Base-by-base conservation (phyloP, 2,329 filamentous ascomycete species). In the Beauveria pseudobassiana region DNA sequence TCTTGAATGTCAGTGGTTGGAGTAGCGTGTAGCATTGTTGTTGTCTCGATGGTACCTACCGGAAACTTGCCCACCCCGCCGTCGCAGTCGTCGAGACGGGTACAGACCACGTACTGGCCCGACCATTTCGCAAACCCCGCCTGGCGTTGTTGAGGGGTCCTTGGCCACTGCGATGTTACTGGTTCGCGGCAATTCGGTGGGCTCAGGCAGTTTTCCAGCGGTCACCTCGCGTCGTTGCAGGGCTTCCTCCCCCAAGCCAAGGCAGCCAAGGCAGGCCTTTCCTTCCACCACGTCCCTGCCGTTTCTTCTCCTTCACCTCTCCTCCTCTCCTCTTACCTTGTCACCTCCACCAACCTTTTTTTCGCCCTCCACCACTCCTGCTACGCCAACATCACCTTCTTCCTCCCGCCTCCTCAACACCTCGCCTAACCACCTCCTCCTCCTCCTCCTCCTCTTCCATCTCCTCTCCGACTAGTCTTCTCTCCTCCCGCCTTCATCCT, bases 241-340 rank as follows among this genome's bases (percentile, higher is more conserved):
- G 18, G 42, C 40, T 57, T 22, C 14, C 48, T 26, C 22, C 22
- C 46, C 46, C 38, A 30, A n/a, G n/a, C 7, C 22, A 16, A 16
- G 12, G 34, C 26, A 28, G 34, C 34, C 34, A 38, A 38, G 14
- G 34, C 14, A 38, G 14, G 34, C 45, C 28, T 20, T 18, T 18
- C n/a, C 46, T 40, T 26, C 55, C 30, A 3, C 26, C 28, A 42
- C 57, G 49, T 48, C 53, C 56, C 63, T 60, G 48, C 50, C 59
- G 26, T 46, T 57, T 55, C 20, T 86, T 85, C 79, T 52, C 40
- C 45, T 53, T 42, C 20, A 42, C 49, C 40, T 20, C 48, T 56
- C 10, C 51, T 18, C 46, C 48, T 46, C 38, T 54, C 42, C 26
- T 63, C 62, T 59, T 64, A 66, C 68, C 61, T 62, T 68, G 66